Evolutionary conservation across 2,329 filamentous ascomycete species (phyloP), one percentile per base, ranked within the genome.

Genomic region (Geosmithia flava): DNA sequence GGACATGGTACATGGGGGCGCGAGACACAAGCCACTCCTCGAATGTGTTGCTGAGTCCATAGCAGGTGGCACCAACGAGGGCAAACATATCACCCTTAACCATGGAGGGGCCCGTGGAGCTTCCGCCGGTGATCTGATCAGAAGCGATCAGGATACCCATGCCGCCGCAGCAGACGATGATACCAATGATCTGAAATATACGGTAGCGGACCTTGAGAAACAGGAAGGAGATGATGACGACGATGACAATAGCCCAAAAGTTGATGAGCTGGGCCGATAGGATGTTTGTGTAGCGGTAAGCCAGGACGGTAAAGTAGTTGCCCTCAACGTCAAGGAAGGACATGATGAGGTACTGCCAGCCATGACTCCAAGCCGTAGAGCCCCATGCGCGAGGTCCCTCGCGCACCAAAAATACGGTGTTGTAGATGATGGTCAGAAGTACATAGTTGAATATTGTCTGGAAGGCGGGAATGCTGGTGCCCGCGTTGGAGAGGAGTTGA

Each of bases 231-330:
- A 96, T 69, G 52, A 85, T 61, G 19, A 97, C 88, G 20, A 98
- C 93, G 53, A 91, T 82, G 46, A 95, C 87, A 55, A 98, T 97
- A 56, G 90, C 87, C 91, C 91, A 97, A 70, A 97, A 97, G 74
- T 96, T 96, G 69, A 98, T 88, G 47, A 98, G 77, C 72, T 97
- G 90, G 16, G 89, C 89, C 19, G 85, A 93, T 45, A 97, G 76
- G 56, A 96, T 84, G 59, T 90, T 96, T 48, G 91, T 95, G 72
- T 94, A 81, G 51, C 85, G 78, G 70, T 97, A 98, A 5, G 91
- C 93, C 46, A 96, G 76, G 46, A 98, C 91, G 58, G 90, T 90
- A 63, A 97, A 97, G 72, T 96, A 98, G 69, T 98, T 98, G 52
- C 93, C 93, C 68, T 96, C 79, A 46, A 97, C 91, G 61, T 98